Conservation (phyloP, 2,329 filamentous ascomycete species). For the Fusarium anguioides region DNA sequence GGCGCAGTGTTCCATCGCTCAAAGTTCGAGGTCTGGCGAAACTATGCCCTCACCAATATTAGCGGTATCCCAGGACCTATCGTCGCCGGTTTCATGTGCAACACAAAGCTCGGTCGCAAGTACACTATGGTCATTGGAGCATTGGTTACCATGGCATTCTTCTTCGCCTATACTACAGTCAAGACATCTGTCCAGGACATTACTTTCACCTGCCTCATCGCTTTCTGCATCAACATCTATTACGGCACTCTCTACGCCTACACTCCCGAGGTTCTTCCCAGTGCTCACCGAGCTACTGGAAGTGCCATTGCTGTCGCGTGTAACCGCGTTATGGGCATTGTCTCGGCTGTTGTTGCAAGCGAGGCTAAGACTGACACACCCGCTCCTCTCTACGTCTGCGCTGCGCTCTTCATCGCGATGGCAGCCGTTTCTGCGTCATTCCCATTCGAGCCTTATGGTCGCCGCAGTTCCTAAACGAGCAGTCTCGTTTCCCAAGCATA, state of each 20-base stretch:
- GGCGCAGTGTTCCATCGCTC: conserved; percentile 1
- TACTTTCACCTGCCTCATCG: conserved; percentile 42
- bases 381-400: conserved; percentile 76
- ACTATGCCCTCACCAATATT: conserved; percentile 68
- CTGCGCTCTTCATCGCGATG: conserved; percentile 71
- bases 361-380: conserved; percentile 69
- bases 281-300: conserved; percentile 77
- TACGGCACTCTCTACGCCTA: conserved; percentile 76
- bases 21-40: conserved; percentile 18
- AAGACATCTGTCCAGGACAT: conserved; percentile 23
- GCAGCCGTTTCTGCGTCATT: conserved; percentile 49
- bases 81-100: conserved; percentile 73
- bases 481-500: neutral
- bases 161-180: conserved; percentile 20
- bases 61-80: conserved; percentile 76
- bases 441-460: conserved; percentile 25
- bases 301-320: conserved; percentile 78
- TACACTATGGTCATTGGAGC: conserved; percentile 25
- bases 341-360: conserved; percentile 75
- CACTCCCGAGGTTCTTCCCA: conserved; percentile 71
- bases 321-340: conserved; percentile 79
- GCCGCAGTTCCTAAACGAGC: neutral
- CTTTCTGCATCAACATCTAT: conserved; percentile 76
- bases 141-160: conserved; percentile 10
- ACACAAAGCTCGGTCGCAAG: conserved; percentile 15